A percentile compares a stretch with the other conserved stretches of the same genome.
Conservation (phyloP, 2,329 filamentous ascomycete species). For the Fonsecaea erecta region DNA sequence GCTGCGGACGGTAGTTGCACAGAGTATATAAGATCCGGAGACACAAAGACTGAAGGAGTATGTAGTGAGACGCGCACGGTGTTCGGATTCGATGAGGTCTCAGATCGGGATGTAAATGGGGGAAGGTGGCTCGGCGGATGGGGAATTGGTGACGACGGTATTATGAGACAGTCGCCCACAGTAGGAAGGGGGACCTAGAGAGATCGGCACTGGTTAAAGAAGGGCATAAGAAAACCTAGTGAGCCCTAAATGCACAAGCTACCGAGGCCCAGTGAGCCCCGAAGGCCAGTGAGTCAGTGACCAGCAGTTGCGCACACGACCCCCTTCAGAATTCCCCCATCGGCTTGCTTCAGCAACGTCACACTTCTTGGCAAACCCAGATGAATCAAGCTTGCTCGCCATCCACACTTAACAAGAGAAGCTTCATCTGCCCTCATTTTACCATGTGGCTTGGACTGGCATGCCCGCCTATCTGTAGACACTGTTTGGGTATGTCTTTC, state of each 20-base stretch:
- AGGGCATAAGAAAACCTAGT: neutral
- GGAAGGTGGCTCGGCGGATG: conserved; percentile 5
- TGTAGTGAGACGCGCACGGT: conserved; percentile 15
- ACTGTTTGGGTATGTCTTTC: no score
- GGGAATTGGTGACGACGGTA: conserved; percentile 1
- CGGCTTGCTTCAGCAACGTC: neutral
- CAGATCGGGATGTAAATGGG: conserved; percentile 8
- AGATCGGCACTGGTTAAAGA: neutral
- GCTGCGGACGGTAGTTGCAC: conserved; percentile 1
- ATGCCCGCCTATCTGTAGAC: no score
- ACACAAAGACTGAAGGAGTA: conserved; percentile 9
- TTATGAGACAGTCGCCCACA: neutral
- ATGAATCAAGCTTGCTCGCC: neutral
- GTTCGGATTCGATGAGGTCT: conserved; percentile 11
- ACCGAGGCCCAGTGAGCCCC: no score
- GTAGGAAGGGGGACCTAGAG: neutral
- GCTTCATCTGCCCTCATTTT: neutral
- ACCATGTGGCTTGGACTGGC: neutral
- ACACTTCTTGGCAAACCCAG: neutral
- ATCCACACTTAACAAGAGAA: neutral
- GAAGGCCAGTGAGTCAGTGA: neutral
- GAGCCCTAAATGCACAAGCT: neutral
- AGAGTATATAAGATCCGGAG: conserved; percentile 18
- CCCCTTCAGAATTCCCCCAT: neutral
- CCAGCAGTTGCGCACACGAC: neutral